These are phyloP conservation scores for Laguncularia racemosa DNA, from an alignment of 345 rosid genomes.

Conservation along the genomic window DNA sequence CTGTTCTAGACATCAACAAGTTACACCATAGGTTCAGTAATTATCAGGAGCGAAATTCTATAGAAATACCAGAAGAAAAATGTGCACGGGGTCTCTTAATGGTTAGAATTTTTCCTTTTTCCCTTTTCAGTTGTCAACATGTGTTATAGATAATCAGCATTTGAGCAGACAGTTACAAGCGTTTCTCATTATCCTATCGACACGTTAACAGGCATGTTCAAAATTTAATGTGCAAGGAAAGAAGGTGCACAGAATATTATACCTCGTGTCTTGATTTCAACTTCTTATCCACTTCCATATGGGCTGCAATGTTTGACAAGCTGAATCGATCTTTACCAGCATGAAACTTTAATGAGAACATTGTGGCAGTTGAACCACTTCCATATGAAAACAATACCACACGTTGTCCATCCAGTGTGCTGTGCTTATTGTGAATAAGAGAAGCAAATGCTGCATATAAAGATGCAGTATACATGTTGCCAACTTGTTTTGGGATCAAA, in stretches of 20 bases:
- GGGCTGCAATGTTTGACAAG: conserved; percentile 65
- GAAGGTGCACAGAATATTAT: conserved; percentile 6
- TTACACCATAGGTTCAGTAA: too few relatives aligned
- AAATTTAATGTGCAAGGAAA: background rate
- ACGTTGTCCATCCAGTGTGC: conserved; percentile 68
- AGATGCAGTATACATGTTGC: conserved; percentile 99
- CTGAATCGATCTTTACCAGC: conserved; percentile 68
- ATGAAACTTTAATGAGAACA: conserved; percentile 70
- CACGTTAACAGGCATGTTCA: background rate
- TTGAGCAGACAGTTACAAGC: too few relatives aligned
- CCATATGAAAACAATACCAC: conserved; percentile 91
- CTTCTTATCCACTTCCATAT: conserved; percentile 65
- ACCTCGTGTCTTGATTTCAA: conserved; percentile 94
- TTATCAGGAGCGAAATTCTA: too few relatives aligned
- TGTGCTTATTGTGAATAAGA: conserved; percentile 70
- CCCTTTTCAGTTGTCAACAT: too few relatives aligned
- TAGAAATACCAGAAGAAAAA: too few relatives aligned
- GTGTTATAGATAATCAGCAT: too few relatives aligned
- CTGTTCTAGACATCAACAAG: too few relatives aligned
- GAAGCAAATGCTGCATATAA: conserved; percentile 93
- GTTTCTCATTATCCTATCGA: too few relatives aligned
- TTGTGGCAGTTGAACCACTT: conserved; percentile 89
- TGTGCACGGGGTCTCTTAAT: too few relatives aligned
- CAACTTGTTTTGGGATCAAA: conserved; percentile 93
- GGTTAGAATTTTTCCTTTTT: too few relatives aligned